These are phyloP conservation scores for Ophiostoma sp. DNA, from an alignment of 2,329 filamentous ascomycete species.

Conservation along the genomic window DNA sequence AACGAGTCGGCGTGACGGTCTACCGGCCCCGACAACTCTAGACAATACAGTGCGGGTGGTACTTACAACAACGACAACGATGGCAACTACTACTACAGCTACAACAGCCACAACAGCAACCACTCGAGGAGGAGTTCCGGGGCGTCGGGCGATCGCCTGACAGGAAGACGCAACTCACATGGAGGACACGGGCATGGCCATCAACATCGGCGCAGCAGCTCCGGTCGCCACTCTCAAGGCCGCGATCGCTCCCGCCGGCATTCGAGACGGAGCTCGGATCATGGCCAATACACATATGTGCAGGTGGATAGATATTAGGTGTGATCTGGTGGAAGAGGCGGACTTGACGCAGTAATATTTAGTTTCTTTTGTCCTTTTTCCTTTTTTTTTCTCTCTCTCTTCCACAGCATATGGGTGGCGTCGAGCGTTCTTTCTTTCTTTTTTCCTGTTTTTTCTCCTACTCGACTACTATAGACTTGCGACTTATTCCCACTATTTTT, in stretches of 20 bases:
- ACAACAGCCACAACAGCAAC: background rate
- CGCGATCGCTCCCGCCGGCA: background rate
- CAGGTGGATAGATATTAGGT: background rate
- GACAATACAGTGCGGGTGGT: background rate
- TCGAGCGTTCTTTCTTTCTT: background rate
- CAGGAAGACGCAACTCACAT: background rate
- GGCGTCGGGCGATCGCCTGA: background rate
- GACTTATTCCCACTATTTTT: background rate
- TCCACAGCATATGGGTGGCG: constrained; percentile 6
- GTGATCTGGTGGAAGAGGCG: background rate
- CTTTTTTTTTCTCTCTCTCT: background rate
- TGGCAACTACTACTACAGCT: background rate
- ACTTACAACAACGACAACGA: background rate
- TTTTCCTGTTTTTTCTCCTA: background rate
- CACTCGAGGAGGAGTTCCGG: background rate
- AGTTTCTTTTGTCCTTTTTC: background rate
- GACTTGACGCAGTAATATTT: background rate
- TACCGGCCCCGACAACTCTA: background rate
- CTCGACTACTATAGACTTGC: background rate
- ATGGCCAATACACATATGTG: background rate
- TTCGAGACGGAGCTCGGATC: background rate
- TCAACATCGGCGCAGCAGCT: background rate
- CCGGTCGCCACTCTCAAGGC: background rate
- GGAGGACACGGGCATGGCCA: background rate
- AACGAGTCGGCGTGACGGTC: constrained; percentile 19